These are phyloP conservation scores for Hypoxylon intermedium DNA, from an alignment of 495 filamentous ascomycete species.

Conservation along the genomic window DNA sequence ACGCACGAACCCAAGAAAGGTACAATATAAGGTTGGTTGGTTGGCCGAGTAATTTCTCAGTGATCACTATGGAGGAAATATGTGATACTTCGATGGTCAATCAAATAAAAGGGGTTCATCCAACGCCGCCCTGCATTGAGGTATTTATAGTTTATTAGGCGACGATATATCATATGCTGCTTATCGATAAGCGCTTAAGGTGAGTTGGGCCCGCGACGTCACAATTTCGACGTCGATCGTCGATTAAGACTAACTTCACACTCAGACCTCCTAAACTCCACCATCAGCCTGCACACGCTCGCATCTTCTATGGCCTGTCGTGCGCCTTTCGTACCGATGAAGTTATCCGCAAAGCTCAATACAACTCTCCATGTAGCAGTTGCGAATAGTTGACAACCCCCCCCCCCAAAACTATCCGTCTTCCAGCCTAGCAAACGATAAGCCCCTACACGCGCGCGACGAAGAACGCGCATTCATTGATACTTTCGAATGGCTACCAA, in stretches of 20 bases:
- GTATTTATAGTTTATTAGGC: too few relatives aligned
- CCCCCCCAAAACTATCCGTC: too few relatives aligned
- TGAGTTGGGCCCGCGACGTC: constrained; percentile 20
- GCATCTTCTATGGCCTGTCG: too few relatives aligned
- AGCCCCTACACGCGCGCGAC: too few relatives aligned
- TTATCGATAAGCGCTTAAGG: constrained; percentile 24
- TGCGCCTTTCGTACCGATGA: constrained; percentile 6
- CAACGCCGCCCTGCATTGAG: too few relatives aligned
- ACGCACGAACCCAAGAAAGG: neutral
- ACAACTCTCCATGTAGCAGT: neutral
- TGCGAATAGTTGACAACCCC: constrained; percentile 2
- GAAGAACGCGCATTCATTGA: neutral
- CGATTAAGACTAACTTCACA: neutral
- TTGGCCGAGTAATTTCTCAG: neutral
- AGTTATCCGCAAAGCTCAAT: neutral
- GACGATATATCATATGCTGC: too few relatives aligned
- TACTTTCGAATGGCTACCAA: constrained; percentile 21
- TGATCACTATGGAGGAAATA: too few relatives aligned
- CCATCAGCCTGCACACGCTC: neutral
- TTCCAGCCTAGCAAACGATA: too few relatives aligned
- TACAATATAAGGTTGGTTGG: neutral
- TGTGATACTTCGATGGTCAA: too few relatives aligned
- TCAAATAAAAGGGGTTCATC: too few relatives aligned
- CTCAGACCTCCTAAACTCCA: neutral
- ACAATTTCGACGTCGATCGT: constrained; percentile 25